Evolutionary conservation across 1,139 yeast species (phyloP).

Genomic region (Yamadazyma diospyri): DNA sequence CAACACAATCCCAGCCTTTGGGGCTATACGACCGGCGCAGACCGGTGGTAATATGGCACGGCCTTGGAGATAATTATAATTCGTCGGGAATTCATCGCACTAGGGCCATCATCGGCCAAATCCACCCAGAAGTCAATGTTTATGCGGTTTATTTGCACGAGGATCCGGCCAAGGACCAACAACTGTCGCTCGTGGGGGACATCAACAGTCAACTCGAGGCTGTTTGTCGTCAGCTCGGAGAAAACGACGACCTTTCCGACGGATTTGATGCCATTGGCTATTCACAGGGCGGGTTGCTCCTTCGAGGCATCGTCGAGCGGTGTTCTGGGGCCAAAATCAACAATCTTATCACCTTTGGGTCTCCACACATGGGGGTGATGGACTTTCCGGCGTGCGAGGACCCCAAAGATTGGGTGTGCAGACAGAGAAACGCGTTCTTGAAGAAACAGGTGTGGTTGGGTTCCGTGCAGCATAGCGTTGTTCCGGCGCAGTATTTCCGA

Average conservation of each 20-base stretch:
- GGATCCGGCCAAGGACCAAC: conserved; percentile 51
- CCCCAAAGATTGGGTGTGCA: conserved; percentile 58
- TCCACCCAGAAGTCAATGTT: conserved; percentile 50
- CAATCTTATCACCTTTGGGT: conserved; percentile 69
- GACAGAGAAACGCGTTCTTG: conserved; percentile 49
- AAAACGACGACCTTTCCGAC: conserved; percentile 35
- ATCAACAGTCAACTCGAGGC: conserved; percentile 37
- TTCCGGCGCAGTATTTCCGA: conserved; percentile 78
- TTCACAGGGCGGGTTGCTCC: conserved; percentile 78
- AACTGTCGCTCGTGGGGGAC: conserved; percentile 57
- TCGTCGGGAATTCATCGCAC: conserved; percentile 56
- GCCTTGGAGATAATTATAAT: conserved; percentile 73
- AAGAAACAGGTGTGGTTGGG: conserved; percentile 61
- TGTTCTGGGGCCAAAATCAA: conserved; percentile 49
- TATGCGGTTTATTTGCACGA: conserved; percentile 52
- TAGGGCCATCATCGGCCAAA: conserved; percentile 35
- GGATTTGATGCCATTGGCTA: conserved; percentile 80
- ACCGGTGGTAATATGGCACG: conserved; percentile 82
- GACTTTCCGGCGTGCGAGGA: conserved; percentile 63
- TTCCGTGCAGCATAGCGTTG: conserved; percentile 52
- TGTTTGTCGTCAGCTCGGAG: conserved; percentile 41
- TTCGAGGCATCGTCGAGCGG: conserved; percentile 61
- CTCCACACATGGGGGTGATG: conserved; percentile 76
- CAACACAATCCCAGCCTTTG: too few relatives aligned
- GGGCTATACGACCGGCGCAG: conserved; percentile 12